A percentile compares a stretch with the other conserved stretches of the same genome.
phyloP scores from a whole-genome alignment of 805 yeast genomes.

The Barnettozyma sp. region DNA sequence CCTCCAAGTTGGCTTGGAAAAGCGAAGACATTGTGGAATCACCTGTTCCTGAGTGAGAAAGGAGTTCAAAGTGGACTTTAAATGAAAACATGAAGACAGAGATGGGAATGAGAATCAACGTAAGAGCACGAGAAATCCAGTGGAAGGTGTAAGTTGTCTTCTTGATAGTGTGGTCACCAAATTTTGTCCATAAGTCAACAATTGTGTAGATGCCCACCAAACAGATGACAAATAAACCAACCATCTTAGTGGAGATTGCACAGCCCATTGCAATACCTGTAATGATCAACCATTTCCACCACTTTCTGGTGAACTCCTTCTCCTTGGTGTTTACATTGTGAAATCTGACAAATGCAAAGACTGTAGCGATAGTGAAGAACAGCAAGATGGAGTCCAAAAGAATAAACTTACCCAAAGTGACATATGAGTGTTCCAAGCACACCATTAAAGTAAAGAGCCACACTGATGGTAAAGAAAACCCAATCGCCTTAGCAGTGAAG shows the following conservation, averaged over 20 bases:
- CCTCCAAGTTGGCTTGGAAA: slow-evolving; percentile 71
- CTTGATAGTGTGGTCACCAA: slow-evolving; percentile 58
- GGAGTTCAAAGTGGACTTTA: slow-evolving; percentile 68
- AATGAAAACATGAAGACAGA: slow-evolving; percentile 57
- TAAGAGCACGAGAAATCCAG: slow-evolving; percentile 60
- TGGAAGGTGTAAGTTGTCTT: slow-evolving; percentile 46
- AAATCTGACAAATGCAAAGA: slow-evolving; percentile 65
- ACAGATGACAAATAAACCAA: slow-evolving; percentile 84
- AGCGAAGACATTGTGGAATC: slow-evolving; percentile 72
- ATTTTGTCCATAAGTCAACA: slow-evolving; percentile 77
- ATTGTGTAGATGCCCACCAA: slow-evolving; percentile 87
- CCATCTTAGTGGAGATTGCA: slow-evolving; percentile 92
- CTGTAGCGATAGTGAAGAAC: slow-evolving; percentile 81
- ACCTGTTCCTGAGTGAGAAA: slow-evolving; percentile 75
- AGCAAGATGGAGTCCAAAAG: slow-evolving; percentile 86
- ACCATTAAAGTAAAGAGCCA: slow-evolving; percentile 82
- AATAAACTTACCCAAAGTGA: slow-evolving; percentile 83
- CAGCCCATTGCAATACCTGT: slow-evolving; percentile 88
- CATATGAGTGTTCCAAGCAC: slow-evolving; percentile 72
- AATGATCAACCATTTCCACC: slow-evolving; percentile 91
- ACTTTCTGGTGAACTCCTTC: slow-evolving; percentile 54
- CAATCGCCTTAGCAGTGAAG: slow-evolving; percentile 69
- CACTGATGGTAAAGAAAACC: slow-evolving; percentile 60
- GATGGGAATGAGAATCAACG: slow-evolving; percentile 59
- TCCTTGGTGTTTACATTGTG: slow-evolving; percentile 43